Percentiles rank a stretch among this genome's conserved stretches.
Evolutionary conservation across 805 yeast genomes (phyloP).

Genomic region (Candida oleophila): DNA sequence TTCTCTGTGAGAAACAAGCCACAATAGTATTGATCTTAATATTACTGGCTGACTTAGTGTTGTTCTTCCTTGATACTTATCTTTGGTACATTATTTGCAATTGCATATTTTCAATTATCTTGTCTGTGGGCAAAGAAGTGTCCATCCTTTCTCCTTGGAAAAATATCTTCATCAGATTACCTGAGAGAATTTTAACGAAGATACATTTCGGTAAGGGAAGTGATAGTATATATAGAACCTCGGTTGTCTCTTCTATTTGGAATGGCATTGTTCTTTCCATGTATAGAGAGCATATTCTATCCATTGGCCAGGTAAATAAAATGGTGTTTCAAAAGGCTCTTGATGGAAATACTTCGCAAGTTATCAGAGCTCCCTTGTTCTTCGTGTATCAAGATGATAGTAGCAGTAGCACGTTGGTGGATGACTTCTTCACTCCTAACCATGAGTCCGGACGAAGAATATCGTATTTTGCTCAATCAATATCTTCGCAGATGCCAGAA

Average conservation of each 20-base stretch:
- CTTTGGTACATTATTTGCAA: conserved; percentile 41
- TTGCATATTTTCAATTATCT: conserved; percentile 30
- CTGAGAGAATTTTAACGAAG: conserved; percentile 33
- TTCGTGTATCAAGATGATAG: conserved; percentile 49
- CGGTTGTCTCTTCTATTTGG: conserved; percentile 27
- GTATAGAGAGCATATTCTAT: conserved; percentile 39
- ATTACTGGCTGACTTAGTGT: conserved; percentile 24
- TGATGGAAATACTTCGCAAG: conserved; percentile 12
- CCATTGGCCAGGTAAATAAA: conserved; percentile 39
- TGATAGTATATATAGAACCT: conserved; percentile 7
- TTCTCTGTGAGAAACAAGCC: conserved; percentile 29
- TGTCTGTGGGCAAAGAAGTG: conserved; percentile 30
- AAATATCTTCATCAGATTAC: conserved; percentile 32
- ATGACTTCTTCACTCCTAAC: conserved; percentile 42
- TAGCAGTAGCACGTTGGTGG: conserved; percentile 27
- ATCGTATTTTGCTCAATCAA: conserved; percentile 53
- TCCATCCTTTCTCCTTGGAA: conserved; percentile 41
- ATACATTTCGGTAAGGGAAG: conserved; percentile 15
- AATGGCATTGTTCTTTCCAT: conserved; percentile 25
- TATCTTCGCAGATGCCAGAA: conserved; percentile 48
- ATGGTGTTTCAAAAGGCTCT: conserved; percentile 24
- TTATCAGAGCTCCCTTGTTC: conserved; percentile 43
- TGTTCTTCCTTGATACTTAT: conserved; percentile 40
- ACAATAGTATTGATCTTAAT: conserved; percentile 23
- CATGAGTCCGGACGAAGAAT: conserved; percentile 54